Base-by-base conservation (phyloP, 23 red algal genomes). In the Chondrus crispus region DNA sequence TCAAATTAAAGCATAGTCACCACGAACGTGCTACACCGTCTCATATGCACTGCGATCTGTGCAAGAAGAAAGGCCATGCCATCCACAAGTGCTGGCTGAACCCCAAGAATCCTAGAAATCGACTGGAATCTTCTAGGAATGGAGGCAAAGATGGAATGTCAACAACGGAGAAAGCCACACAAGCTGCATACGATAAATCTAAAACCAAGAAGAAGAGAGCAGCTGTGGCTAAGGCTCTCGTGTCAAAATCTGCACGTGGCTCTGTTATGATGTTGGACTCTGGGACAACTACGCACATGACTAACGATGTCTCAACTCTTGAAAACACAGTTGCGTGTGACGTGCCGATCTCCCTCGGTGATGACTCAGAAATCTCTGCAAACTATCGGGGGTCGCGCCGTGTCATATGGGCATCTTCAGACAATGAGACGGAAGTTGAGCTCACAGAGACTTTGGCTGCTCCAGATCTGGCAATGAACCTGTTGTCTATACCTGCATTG, bases 401-500 rank as follows among this genome's bases (percentile, higher is more conserved):
- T 7, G 86, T 80, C 5, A 29, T 36, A 5, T 90, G 68, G 86
- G 35, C 37, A 12, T 28, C 26, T 14, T 29, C 78, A 40, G 60
- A 72, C 12, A 3, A 11, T 1, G 52, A 33, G 20, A 62, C 62
- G 13, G 30, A 10, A 11, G 72, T 90, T 13, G 19, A 28, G 7
- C 29, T 90, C 20, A 66, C 43, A 40, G 73, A 81, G 41, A 90
- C 52, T 29, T 37, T 90, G 1, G 70, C 32, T 1, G 68, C 48
- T 7, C 49, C 86, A 12, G 72, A 90, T 2, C 50, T 90, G 9
- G 62, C 69, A 30, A 90, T 68, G 51, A 80, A 44, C 28, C 46
- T 90, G n/a, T 62, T 90, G 11, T 90, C 86, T 1, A 55, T 90
- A 3, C 71, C 86, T 7, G 86, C 86, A 39, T 79, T 80, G 46